Conservation (phyloP, 1,284 basidiomycete genomes). For the Clitocybe nebularis region DNA sequence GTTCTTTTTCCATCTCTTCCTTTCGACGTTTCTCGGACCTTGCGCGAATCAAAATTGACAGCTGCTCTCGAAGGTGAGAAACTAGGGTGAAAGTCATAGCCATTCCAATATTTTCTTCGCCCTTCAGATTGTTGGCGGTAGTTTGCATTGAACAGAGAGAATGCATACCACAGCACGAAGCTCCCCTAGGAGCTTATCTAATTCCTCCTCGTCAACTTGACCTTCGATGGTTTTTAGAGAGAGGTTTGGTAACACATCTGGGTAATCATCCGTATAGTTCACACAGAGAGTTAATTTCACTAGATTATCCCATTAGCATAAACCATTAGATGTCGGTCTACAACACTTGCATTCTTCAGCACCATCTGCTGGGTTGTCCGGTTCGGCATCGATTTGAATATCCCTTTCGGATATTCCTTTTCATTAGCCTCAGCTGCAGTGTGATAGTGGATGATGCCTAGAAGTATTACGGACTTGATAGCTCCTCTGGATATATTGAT, state of each 20-base stretch:
- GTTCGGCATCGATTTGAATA: conserved; percentile 84
- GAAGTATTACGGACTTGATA: conserved; percentile 79
- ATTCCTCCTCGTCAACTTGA: conserved; percentile 60
- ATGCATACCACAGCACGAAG: conserved; percentile 60
- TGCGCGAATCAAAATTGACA: conserved; percentile 60
- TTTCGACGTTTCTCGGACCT: conserved; percentile 56
- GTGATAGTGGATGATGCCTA: conserved; percentile 15
- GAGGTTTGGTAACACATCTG: conserved; percentile 69
- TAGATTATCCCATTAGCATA: conserved; percentile 33
- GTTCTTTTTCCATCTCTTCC: conserved; percentile 70
- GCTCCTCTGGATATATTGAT: conserved; percentile 92
- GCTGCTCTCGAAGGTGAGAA: conserved; percentile 79
- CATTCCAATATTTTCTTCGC: conserved; percentile 90
- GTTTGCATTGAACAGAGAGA: neutral
- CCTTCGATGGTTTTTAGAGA: conserved; percentile 66
- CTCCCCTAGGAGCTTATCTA: conserved; percentile 52
- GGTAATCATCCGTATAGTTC: conserved; percentile 42
- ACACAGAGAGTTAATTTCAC: conserved; percentile 78
- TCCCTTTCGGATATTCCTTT: conserved; percentile 83
- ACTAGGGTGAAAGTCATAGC: conserved; percentile 97
- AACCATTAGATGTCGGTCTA: conserved; percentile 26
- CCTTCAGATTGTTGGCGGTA: conserved; percentile 43
- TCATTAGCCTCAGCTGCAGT: conserved; percentile 45
- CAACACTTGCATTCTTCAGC: conserved; percentile 52
- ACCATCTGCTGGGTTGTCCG: conserved; percentile 72